phyloP scores from a whole-genome alignment of 2,329 filamentous ascomycete species.

The Ascochyta pisi region DNA sequence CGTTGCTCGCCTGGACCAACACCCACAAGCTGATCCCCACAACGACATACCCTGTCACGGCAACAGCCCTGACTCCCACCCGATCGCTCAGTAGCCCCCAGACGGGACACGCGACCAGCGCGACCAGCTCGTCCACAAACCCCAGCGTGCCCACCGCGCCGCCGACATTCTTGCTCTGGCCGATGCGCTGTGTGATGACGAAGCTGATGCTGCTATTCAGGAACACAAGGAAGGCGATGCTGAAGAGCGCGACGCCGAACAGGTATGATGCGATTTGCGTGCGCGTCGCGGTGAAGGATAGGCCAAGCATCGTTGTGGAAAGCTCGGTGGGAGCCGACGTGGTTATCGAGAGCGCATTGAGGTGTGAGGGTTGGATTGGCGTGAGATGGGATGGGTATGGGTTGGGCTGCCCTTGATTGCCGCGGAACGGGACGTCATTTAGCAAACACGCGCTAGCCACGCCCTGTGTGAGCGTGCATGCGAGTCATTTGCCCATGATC shows the following conservation, averaged over 20 bases:
- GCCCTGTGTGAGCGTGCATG: conserved; percentile 7
- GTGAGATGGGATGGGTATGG: conserved; percentile 1
- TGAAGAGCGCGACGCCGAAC: conserved; percentile 82
- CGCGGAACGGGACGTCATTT: conserved; percentile 9
- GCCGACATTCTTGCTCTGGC: conserved; percentile 74
- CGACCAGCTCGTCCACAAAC: conserved; percentile 84
- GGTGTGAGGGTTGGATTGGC: not conserved
- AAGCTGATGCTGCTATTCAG: conserved; percentile 85
- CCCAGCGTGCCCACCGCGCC: conserved; percentile 84
- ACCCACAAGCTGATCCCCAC: conserved; percentile 78
- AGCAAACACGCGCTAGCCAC: conserved; percentile 19
- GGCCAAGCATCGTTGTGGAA: conserved; percentile 42
- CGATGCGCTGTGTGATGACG: conserved; percentile 82
- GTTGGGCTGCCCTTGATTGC: conserved; percentile 12
- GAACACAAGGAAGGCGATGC: conserved; percentile 88
- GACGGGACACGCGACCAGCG: conserved; percentile 77
- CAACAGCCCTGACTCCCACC: conserved; percentile 70
- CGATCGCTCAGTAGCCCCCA: conserved; percentile 83
- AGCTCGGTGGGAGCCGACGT: conserved; percentile 32
- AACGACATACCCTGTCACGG: conserved; percentile 78
- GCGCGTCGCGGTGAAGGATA: conserved; percentile 62
- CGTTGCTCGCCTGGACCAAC: conserved; percentile 84
- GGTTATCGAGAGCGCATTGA: conserved; percentile 20
- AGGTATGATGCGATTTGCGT: conserved; percentile 73
- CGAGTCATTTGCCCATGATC: not conserved